phyloP scores from a whole-genome alignment of 2,329 filamentous ascomycete species.

The Cladophialophora carrionii region DNA sequence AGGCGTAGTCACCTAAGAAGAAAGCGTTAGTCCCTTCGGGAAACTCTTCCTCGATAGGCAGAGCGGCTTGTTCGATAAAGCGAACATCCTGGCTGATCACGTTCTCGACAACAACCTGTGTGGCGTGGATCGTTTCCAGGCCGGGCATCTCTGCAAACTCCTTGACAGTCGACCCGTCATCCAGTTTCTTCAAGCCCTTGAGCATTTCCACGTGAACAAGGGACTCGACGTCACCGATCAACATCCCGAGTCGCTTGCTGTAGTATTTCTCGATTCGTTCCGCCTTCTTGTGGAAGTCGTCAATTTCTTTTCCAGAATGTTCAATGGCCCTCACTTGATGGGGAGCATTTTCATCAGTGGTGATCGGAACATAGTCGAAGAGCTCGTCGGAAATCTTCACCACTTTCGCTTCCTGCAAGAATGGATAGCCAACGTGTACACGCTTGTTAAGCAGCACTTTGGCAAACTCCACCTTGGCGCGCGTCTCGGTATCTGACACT shows the following conservation, averaged over 20 bases:
- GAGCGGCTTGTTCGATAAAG: constrained; percentile 85
- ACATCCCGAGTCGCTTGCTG: constrained; percentile 85
- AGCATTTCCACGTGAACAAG: constrained; percentile 92
- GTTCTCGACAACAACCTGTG: constrained; percentile 85
- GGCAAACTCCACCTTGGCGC: constrained; percentile 71
- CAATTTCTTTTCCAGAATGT: constrained; percentile 75
- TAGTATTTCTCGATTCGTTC: constrained; percentile 82
- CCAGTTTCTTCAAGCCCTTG: constrained; percentile 85
- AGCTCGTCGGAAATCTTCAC: constrained; percentile 88
- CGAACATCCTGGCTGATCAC: constrained; percentile 89
- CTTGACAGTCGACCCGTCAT: constrained; percentile 87
- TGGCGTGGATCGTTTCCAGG: constrained; percentile 85
- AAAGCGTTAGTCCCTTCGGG: constrained; percentile 81
- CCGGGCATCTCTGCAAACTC: constrained; percentile 87
- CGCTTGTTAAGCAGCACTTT: constrained; percentile 79
- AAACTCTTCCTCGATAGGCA: constrained; percentile 90
- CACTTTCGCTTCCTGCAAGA: constrained; percentile 90
- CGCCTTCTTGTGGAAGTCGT: constrained; percentile 82
- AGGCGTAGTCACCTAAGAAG: constrained; percentile 91
- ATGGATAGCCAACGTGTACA: constrained; percentile 92
- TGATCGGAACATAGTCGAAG: constrained; percentile 78
- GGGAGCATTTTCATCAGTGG: constrained; percentile 65
- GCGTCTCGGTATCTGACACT: constrained; percentile 71
- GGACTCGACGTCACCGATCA: constrained; percentile 84
- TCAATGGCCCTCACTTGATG: constrained; percentile 67